phyloP scores from a whole-genome alignment of 345 rosid species.

The Combretum micranthum region DNA sequence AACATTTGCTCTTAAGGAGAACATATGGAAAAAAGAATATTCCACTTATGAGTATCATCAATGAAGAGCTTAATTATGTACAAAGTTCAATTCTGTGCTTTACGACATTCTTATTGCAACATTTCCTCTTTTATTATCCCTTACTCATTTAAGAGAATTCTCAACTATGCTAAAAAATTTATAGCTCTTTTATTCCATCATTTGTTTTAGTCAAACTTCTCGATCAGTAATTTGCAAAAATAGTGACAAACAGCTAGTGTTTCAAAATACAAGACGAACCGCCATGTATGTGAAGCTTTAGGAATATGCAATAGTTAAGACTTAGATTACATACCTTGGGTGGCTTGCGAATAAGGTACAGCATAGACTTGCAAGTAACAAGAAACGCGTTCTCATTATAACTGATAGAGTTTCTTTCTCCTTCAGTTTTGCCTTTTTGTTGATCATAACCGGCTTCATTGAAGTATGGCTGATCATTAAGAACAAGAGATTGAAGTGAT shows the following conservation, averaged over 20 bases:
- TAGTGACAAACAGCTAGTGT: not conserved
- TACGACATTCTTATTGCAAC: too few species aligned
- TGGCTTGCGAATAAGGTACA: constrained; percentile 53
- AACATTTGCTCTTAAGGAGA: too few species aligned
- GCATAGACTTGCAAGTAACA: constrained; percentile 82
- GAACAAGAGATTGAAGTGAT: constrained; percentile 94
- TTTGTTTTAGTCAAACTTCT: not conserved
- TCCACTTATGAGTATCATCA: too few species aligned
- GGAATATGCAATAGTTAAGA: not conserved
- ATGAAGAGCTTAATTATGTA: too few species aligned
- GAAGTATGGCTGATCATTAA: constrained; percentile 94
- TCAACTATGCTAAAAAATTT: not conserved
- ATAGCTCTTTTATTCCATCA: not conserved
- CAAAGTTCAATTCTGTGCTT: too few species aligned
- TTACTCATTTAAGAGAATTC: too few species aligned
- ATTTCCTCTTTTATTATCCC: too few species aligned
- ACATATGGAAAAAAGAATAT: too few species aligned
- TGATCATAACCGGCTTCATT: constrained; percentile 92
- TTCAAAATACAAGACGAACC: too few species aligned
- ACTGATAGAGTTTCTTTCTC: constrained; percentile 83
- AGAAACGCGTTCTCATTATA: constrained; percentile 87
- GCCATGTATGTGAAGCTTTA: too few species aligned
- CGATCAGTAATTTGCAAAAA: too few species aligned
- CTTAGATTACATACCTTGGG: constrained; percentile 51
- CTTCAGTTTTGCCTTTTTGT: constrained; percentile 77